These are phyloP conservation scores for Cytospora leucostoma DNA, from an alignment of 2,329 filamentous ascomycete species.

Conservation along the genomic window DNA sequence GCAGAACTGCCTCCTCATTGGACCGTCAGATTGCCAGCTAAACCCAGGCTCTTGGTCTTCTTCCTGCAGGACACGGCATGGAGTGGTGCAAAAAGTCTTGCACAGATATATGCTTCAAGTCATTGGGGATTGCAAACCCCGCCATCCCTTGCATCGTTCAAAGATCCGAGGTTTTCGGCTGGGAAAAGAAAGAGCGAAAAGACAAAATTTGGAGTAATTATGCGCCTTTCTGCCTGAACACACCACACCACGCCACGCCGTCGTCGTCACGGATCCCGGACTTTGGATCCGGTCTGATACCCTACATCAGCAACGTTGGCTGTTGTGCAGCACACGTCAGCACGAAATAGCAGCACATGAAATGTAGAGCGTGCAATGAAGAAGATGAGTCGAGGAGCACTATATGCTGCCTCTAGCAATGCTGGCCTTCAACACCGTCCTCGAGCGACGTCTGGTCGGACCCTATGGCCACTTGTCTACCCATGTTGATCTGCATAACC, in stretches of 20 bases:
- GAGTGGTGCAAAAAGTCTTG: not conserved
- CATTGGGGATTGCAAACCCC: conserved; percentile 1
- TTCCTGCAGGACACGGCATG: conserved; percentile 1
- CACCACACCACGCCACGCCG: not conserved
- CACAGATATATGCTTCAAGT: not conserved
- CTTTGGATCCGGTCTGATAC: not conserved
- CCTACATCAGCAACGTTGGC: not conserved
- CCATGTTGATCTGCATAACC: not conserved
- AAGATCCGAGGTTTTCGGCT: not conserved
- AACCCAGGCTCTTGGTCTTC: not conserved
- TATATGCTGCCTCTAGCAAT: not conserved
- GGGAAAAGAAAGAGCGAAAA: not conserved
- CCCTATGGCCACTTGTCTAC: not conserved
- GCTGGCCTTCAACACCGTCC: not conserved
- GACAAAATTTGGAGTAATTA: not conserved
- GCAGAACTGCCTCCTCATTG: not conserved
- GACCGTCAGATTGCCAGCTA: not conserved
- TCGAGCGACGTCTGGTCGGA: not conserved
- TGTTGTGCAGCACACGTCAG: not conserved
- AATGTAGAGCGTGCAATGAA: not conserved
- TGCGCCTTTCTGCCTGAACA: conserved; percentile 3
- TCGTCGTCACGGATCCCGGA: not conserved
- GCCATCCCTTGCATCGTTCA: conserved; percentile 2
- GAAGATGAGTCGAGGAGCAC: not conserved
- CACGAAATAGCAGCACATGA: not conserved